Evolutionary conservation across 2,329 filamentous ascomycete genomes (phyloP).

Genomic region (Aureobasidium namibiae): DNA sequence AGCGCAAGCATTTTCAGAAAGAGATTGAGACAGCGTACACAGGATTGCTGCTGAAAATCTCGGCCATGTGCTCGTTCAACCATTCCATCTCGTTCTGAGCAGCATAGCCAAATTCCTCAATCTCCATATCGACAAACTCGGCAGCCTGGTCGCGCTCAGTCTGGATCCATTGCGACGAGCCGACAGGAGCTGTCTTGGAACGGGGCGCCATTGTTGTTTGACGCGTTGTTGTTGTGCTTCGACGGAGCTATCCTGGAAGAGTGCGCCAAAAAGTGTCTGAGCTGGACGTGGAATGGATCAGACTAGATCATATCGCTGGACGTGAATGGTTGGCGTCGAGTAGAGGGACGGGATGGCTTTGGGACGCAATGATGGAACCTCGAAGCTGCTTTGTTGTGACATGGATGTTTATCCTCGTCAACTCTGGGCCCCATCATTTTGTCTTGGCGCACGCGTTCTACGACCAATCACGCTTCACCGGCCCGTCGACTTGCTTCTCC

Average conservation of each 20-base stretch:
- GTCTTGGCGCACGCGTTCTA: neutral
- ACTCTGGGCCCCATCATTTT: neutral
- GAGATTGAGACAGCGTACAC: conserved; percentile 51
- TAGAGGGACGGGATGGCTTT: neutral
- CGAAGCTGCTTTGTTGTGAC: conserved; percentile 9
- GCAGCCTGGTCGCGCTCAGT: conserved; percentile 74
- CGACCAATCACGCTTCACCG: neutral
- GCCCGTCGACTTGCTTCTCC: neutral
- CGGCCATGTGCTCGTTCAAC: conserved; percentile 97
- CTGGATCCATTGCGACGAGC: conserved; percentile 60
- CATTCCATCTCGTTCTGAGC: conserved; percentile 93
- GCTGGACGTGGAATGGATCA: conserved; percentile 1
- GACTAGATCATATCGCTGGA: conserved; percentile 2
- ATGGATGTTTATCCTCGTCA: conserved; percentile 9
- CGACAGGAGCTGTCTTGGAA: conserved; percentile 20
- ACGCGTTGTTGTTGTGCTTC: conserved; percentile 19
- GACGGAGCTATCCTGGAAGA: neutral
- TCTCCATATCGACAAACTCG: conserved; percentile 69
- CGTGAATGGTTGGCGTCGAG: neutral
- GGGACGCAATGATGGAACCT: conserved; percentile 1
- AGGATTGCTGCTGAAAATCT: conserved; percentile 80
- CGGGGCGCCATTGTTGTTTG: conserved; percentile 17
- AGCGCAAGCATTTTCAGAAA: conserved; percentile 16
- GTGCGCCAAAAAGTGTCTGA: neutral
- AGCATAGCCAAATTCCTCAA: conserved; percentile 88